Base-by-base conservation (phyloP, 1,284 basidiomycete species). In the Rhodotorula sp. region DNA sequence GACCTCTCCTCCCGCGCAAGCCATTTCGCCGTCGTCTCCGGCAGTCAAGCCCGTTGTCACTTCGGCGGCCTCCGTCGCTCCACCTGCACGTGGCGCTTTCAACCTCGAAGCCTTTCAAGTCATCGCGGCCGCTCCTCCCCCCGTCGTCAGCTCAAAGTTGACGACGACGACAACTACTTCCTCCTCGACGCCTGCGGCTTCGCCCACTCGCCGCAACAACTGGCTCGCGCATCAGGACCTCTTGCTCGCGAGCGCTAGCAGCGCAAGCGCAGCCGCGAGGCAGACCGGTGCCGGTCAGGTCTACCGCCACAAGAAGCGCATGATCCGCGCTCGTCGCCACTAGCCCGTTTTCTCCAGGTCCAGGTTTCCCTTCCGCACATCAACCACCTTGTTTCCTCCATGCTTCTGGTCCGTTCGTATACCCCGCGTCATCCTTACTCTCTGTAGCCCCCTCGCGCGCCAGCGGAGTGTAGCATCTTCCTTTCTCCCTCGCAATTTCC, bases 311-410 rank as follows among this genome's bases (percentile, higher is more conserved):
- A 51, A 26, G 30, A 42, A 51, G 56, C 14, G 56, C 14, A 64
- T 64, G 63, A 56, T 42, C 26, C 53, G 53, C 29, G 53, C 53
- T 29, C 53, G 53, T 54, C 53, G 53, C 53, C 53, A 54, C 26
- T 54, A 54, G n/a, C n/a, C n/a, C n/a, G n/a, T n/a, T n/a, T n/a
- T n/a, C n/a, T n/a, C n/a, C n/a, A n/a, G n/a, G n/a, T n/a, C n/a
- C n/a, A n/a, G n/a, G n/a, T n/a, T n/a, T n/a, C n/a, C n/a, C n/a
- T n/a, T n/a, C n/a, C n/a, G n/a, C n/a, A n/a, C n/a, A n/a, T n/a
- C n/a, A n/a, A n/a, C n/a, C n/a, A n/a, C n/a, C n/a, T n/a, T n/a
- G n/a, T n/a, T 42, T 42, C 37, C 37, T 42, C 37, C 37, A 42
- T 42, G 37, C 37, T 10, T 42, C 3, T 42, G 37, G 37, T 42